Evolutionary conservation across 2,329 filamentous ascomycete genomes (phyloP).

Genomic region (Elsinoe batatas): DNA sequence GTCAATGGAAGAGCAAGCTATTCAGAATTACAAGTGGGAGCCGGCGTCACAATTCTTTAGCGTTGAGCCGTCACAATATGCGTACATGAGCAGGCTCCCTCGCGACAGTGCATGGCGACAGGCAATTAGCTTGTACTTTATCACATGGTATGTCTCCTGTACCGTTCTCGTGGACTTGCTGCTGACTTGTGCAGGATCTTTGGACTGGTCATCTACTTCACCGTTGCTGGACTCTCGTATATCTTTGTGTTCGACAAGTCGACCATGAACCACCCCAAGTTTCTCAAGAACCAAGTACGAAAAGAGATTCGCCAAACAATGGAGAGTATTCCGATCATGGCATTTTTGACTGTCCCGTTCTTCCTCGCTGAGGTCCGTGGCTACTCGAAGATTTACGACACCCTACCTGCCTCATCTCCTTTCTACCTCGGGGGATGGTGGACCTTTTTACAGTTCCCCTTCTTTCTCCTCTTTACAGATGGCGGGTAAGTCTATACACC

Average conservation of each 20-base stretch:
- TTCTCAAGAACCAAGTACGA: conserved; percentile 83
- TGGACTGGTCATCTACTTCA: conserved; percentile 73
- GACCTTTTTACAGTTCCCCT: conserved; percentile 71
- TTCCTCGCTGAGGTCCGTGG: conserved; percentile 78
- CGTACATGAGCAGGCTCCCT: conserved; percentile 67
- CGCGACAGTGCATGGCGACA: conserved; percentile 73
- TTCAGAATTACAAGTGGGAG: conserved; percentile 51
- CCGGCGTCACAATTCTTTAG: conserved; percentile 62
- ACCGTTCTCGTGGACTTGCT: background rate
- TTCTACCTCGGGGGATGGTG: conserved; percentile 72
- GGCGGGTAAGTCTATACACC: too few species aligned
- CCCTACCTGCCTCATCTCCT: conserved; percentile 36
- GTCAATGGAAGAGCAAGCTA: conserved; percentile 33
- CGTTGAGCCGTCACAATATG: conserved; percentile 61
- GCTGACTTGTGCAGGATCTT: conserved; percentile 56
- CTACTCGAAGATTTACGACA: conserved; percentile 79
- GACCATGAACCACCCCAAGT: conserved; percentile 82
- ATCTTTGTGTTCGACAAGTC: conserved; percentile 84
- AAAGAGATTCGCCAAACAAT: conserved; percentile 78
- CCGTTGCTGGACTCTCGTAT: conserved; percentile 76
- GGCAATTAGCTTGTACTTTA: conserved; percentile 63
- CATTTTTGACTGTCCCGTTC: conserved; percentile 67
- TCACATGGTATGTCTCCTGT: conserved; percentile 60
- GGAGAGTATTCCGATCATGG: conserved; percentile 69
- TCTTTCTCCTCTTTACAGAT: conserved; percentile 84